phyloP scores from a whole-genome alignment of 352 stramenopile species.

The Pythium sp. region DNA sequence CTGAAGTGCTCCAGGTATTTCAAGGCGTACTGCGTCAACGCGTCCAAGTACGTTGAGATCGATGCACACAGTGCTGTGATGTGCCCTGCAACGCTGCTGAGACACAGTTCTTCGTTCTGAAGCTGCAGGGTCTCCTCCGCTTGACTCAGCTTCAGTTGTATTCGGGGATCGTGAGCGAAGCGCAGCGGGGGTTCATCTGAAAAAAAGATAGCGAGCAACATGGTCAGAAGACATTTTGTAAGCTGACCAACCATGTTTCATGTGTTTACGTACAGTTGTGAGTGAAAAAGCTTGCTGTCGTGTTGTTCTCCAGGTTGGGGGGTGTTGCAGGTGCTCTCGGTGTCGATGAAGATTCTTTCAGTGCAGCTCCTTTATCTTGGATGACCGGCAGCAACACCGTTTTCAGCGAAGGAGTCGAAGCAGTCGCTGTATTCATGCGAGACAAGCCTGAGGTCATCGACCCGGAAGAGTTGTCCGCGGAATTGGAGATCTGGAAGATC shows the following conservation, averaged over 20 bases:
- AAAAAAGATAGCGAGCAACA: background rate
- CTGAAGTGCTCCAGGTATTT: slow-evolving; percentile 26
- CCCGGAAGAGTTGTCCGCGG: background rate
- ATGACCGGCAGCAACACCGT: background rate
- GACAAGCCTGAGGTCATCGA: background rate
- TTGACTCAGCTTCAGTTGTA: background rate
- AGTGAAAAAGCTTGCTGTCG: background rate
- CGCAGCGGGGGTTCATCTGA: slow-evolving; percentile 7
- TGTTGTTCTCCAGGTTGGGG: background rate
- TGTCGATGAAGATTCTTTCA: slow-evolving; percentile 7
- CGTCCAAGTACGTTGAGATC: slow-evolving; percentile 25
- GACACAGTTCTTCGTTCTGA: slow-evolving; percentile 15
- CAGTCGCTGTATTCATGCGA: background rate
- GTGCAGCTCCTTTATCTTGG: slow-evolving; percentile 3
- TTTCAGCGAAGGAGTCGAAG: background rate
- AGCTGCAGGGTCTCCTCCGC: slow-evolving; percentile 17
- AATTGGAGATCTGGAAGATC: background rate
- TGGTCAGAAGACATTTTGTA: background rate
- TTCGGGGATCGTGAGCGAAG: slow-evolving; percentile 5
- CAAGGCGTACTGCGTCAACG: slow-evolving; percentile 23
- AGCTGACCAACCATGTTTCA: too few species aligned
- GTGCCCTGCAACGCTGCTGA: slow-evolving; percentile 17
- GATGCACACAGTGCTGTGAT: slow-evolving; percentile 27
- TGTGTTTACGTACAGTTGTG: slow-evolving; percentile 6
- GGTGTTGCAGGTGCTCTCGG: background rate